Conservation (phyloP, 2,329 filamentous ascomycete species). For the Exserohilum turcica region DNA sequence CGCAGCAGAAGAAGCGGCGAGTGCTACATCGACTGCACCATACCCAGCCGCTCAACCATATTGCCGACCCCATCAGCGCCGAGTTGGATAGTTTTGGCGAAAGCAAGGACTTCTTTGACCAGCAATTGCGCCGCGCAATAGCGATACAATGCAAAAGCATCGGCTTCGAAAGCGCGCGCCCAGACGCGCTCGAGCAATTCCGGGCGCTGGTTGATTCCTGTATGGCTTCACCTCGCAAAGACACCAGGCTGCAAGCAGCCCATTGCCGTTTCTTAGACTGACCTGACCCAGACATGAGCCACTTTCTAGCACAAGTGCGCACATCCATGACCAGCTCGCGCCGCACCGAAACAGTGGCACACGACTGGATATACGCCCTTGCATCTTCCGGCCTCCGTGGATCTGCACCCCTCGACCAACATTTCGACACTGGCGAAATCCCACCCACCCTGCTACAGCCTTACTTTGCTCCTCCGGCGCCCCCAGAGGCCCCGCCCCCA, state of each 20-base stretch:
- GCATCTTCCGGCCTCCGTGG: conserved; percentile 48
- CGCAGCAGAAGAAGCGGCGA: conserved; percentile 43
- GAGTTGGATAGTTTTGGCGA: conserved; percentile 41
- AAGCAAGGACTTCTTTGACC: conserved; percentile 59
- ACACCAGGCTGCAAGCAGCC: conserved; percentile 6
- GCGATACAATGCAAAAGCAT: conserved; percentile 56
- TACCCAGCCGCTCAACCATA: conserved; percentile 41
- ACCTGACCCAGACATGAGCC: conserved; percentile 56
- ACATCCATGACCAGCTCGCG: conserved; percentile 63
- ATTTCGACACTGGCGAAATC: conserved; percentile 50
- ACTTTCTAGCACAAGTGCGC: conserved; percentile 59
- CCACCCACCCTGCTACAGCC: conserved; percentile 47
- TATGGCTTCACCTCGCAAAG: conserved; percentile 49
- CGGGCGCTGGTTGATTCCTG: conserved; percentile 63
- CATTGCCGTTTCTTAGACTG: conserved; percentile 13
- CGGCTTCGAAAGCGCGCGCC: conserved; percentile 61
- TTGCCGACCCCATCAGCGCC: conserved; percentile 43
- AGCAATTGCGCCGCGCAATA: conserved; percentile 62
- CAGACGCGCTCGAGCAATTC: conserved; percentile 63
- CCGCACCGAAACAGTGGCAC: conserved; percentile 60
- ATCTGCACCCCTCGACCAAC: conserved; percentile 47
- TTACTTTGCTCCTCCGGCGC: conserved; percentile 49
- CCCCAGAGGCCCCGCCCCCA: conserved; percentile 48
- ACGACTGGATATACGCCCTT: conserved; percentile 63
- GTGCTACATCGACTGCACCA: conserved; percentile 42